Evolutionary conservation across 2,329 filamentous ascomycete genomes (phyloP).

Genomic region (Teratosphaeria gauchensis): DNA sequence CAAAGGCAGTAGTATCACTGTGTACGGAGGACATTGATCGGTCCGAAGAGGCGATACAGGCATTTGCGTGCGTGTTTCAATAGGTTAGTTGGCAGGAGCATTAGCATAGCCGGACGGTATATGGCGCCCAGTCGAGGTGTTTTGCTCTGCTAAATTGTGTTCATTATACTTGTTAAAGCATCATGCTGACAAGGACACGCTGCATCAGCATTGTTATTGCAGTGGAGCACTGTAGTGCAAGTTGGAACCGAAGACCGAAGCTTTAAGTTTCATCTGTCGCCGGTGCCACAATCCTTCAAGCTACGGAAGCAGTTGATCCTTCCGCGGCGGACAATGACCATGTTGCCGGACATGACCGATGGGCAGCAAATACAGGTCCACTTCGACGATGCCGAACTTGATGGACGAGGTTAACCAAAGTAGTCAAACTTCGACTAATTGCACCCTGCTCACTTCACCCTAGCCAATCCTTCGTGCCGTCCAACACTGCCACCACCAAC

Average conservation of each 20-base stretch:
- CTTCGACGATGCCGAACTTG: too few species aligned
- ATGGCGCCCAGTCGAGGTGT: slow-evolving; percentile 5
- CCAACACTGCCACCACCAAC: too few species aligned
- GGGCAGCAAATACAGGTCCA: too few species aligned
- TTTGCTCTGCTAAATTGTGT: not conserved
- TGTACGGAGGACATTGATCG: not conserved
- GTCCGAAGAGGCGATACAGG: not conserved
- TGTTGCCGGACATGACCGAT: too few species aligned
- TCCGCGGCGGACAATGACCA: too few species aligned
- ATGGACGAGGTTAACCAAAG: too few species aligned
- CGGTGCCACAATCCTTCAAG: not conserved
- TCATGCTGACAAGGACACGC: not conserved
- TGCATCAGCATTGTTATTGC: not conserved
- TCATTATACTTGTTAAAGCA: not conserved
- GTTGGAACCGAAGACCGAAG: not conserved
- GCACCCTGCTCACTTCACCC: too few species aligned
- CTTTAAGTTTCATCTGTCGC: not conserved
- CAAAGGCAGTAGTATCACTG: not conserved
- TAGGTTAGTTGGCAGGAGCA: not conserved
- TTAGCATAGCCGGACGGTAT: slow-evolving; percentile 1
- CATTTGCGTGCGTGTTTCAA: not conserved
- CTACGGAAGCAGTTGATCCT: not conserved
- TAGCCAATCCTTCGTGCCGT: too few species aligned
- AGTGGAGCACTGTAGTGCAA: not conserved
- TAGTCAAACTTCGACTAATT: too few species aligned